phyloP scores from a whole-genome alignment of 805 yeast species.

The Metschnikowia drakensbergensis region DNA sequence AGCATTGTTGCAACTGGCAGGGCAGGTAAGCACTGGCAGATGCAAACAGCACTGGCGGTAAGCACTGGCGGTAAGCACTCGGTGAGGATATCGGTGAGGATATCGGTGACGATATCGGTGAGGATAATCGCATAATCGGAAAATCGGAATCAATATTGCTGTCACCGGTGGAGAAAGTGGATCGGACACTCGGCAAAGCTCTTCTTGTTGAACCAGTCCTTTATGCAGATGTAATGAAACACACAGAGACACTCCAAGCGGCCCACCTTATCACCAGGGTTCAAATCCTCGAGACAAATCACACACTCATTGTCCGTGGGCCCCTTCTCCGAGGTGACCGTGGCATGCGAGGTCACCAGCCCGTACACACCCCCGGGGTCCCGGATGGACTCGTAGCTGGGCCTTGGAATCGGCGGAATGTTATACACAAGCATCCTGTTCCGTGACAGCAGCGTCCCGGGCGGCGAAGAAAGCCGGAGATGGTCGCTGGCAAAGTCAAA shows the following conservation, averaged over 20 bases:
- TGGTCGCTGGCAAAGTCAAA: slow-evolving; percentile 60
- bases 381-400: slow-evolving; percentile 32
- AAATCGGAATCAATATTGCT: too few species aligned
- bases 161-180: slow-evolving; percentile 43
- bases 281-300: slow-evolving; percentile 86
- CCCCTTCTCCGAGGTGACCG: slow-evolving; percentile 19
- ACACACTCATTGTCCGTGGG: slow-evolving; percentile 71
- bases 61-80: too few species aligned
- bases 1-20: too few species aligned
- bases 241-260: slow-evolving; percentile 91
- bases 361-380: slow-evolving; percentile 15
- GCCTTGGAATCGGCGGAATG: slow-evolving; percentile 45
- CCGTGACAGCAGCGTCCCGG: slow-evolving; percentile 28
- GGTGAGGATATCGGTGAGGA: too few species aligned
- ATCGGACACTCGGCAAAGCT: slow-evolving; percentile 88
- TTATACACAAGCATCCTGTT: slow-evolving; percentile 86
- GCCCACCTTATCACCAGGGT: slow-evolving; percentile 85
- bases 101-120: too few species aligned
- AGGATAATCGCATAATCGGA: too few species aligned
- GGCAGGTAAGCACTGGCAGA: too few species aligned
- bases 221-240: slow-evolving; percentile 87
- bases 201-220: slow-evolving; percentile 84
- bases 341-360: slow-evolving; percentile 11
- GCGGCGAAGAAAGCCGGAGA: slow-evolving; percentile 39
- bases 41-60: too few species aligned